phyloP scores from a whole-genome alignment of 2,329 filamentous ascomycete genomes.

The Calonectria pseudoturangicola region DNA sequence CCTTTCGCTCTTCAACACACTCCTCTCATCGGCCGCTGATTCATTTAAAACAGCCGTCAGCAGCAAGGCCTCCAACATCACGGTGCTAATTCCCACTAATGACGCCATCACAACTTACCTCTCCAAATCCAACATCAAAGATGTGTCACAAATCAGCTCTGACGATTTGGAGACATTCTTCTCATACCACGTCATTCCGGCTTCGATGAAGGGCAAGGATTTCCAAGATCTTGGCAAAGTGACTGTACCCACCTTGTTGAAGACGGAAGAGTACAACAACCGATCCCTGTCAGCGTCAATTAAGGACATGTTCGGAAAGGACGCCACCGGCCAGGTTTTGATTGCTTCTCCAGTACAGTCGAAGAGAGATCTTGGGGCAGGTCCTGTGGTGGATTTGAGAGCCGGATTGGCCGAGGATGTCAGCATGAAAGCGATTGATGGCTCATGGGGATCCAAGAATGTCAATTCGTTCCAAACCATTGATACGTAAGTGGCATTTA shows the following conservation, averaged over 20 bases:
- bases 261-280: constrained; percentile 45
- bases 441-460: constrained; percentile 44
- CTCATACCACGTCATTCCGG: constrained; percentile 44
- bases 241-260: constrained; percentile 42
- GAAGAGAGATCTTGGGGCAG: background rate
- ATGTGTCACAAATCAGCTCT: constrained; percentile 32
- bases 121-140: constrained; percentile 13
- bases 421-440: constrained; percentile 49
- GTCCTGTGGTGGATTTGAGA: constrained; percentile 36
- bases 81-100: constrained; percentile 48
- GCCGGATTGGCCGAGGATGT: constrained; percentile 47
- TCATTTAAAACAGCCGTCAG: constrained; percentile 26
- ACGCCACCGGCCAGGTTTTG: constrained; percentile 45
- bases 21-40: constrained; percentile 29
- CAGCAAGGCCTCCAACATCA: constrained; percentile 40
- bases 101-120: constrained; percentile 46
- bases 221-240: constrained; percentile 38
- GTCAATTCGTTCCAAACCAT: constrained; percentile 47
- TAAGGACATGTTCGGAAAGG: constrained; percentile 36
- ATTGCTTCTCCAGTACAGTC: constrained; percentile 32
- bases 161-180: constrained; percentile 44
- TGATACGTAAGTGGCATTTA: constrained; percentile 38
- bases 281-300: constrained; percentile 42
- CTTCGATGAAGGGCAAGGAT: constrained; percentile 33
- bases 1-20: constrained; percentile 44